These are phyloP conservation scores for Pyrus pyrifolia DNA, from an alignment of 306 rosid species.

Conservation along the genomic window DNA sequence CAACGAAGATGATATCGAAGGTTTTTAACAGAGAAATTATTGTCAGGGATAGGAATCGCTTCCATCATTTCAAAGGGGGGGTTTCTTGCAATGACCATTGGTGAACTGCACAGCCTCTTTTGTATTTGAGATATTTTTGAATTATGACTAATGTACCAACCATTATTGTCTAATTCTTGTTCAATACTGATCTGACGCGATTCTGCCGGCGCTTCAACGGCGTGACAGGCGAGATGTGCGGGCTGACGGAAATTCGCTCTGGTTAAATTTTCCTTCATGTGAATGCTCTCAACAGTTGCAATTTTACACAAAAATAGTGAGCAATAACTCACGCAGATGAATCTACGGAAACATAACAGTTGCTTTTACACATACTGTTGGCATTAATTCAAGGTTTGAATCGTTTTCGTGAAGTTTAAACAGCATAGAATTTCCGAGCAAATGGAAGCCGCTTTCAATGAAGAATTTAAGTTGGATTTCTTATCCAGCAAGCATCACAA, in stretches of 20 bases:
- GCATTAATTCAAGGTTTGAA: not conserved
- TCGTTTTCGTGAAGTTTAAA: not conserved
- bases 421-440: not conserved
- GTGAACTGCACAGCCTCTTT: conserved; percentile 8
- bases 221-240: no score
- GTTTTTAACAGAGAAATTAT: conserved; percentile 44
- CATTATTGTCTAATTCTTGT: not conserved
- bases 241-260: no score
- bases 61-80: conserved; percentile 58
- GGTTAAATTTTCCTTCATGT: no score
- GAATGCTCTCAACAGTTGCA: no score
- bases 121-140: not conserved
- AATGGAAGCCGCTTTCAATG: not conserved
- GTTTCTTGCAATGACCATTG: conserved; percentile 62
- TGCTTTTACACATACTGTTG: no score
- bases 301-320: no score
- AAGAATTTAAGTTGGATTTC: not conserved
- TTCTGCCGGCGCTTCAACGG: no score
- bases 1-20: conserved; percentile 47
- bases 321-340: no score
- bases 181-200: no score
- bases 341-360: no score
- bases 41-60: conserved; percentile 50
- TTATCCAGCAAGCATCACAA: not conserved
- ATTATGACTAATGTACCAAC: not conserved